phyloP scores from a whole-genome alignment of 371 early-diverging fungal species.

The Rhizopus arrhizus region DNA sequence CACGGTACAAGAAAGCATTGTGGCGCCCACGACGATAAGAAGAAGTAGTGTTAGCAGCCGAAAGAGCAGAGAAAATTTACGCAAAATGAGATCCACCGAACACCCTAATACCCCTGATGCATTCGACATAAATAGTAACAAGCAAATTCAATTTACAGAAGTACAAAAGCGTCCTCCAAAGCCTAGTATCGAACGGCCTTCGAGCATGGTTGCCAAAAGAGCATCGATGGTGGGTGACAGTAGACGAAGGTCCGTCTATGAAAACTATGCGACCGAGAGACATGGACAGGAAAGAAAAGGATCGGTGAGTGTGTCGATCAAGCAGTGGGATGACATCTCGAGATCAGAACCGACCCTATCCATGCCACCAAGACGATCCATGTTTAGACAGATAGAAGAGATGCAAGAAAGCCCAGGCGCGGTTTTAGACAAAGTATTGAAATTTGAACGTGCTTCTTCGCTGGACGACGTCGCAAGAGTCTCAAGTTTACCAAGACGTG shows the following conservation, averaged over 20 bases:
- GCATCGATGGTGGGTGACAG: slow-evolving; percentile 26
- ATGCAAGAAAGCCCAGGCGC: slow-evolving; percentile 7
- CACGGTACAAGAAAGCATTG: no score
- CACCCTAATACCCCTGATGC: not conserved
- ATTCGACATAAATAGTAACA: not conserved
- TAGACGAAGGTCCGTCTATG: slow-evolving; percentile 42
- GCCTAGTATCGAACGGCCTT: slow-evolving; percentile 23
- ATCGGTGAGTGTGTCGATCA: slow-evolving; percentile 44
- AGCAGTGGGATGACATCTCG: slow-evolving; percentile 43
- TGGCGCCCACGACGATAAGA: slow-evolving; percentile 12
- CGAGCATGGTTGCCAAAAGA: slow-evolving; percentile 29
- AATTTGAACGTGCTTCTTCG: slow-evolving; percentile 49
- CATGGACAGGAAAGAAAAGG: slow-evolving; percentile 26
- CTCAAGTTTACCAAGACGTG: slow-evolving; percentile 43
- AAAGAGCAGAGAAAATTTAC: slow-evolving; percentile 44
- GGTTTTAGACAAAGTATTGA: slow-evolving; percentile 50
- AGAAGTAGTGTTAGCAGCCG: slow-evolving; percentile 40
- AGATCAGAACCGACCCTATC: slow-evolving; percentile 20
- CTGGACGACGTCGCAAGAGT: slow-evolving; percentile 41
- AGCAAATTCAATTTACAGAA: not conserved
- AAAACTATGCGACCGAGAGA: slow-evolving; percentile 34
- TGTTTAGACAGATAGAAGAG: slow-evolving; percentile 18
- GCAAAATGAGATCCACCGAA: slow-evolving; percentile 10
- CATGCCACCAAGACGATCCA: slow-evolving; percentile 28
- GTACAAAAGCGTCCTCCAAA: slow-evolving; percentile 16